A percentile compares a stretch with the other conserved stretches of the same genome.
Evolutionary conservation across 768 basidiomycete genomes (phyloP).

Genomic region (Lactarius akahatsu): DNA sequence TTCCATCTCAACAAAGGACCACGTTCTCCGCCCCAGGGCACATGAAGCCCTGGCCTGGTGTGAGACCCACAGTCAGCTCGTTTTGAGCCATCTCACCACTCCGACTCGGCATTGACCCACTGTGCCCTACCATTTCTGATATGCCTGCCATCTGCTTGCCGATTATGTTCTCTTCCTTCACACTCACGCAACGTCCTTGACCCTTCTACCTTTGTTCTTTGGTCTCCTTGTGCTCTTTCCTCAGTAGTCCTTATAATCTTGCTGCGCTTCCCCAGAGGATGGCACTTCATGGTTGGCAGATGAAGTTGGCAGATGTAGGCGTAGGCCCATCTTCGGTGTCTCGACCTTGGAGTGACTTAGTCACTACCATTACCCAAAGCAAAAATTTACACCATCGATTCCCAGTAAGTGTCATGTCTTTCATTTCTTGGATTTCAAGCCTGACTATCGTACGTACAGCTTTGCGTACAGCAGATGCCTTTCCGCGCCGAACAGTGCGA

Average conservation of each 20-base stretch:
- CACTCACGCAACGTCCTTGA: conserved; percentile 1
- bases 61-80: conserved; percentile 17
- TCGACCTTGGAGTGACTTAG: conserved; percentile 2
- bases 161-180: conserved; percentile 6
- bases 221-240: neutral
- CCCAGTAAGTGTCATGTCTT: conserved; percentile 3
- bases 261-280: neutral
- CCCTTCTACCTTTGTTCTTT: neutral
- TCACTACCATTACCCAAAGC: neutral
- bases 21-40: conserved; percentile 16
- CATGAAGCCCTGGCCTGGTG: conserved; percentile 19
- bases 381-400: neutral
- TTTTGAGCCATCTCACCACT: conserved; percentile 12
- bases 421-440: neutral
- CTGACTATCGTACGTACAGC: neutral
- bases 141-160: conserved; percentile 8
- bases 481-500: neutral
- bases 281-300: conserved; percentile 14
- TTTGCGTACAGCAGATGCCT: neutral
- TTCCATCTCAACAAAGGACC: conserved; percentile 15
- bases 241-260: conserved; percentile 3
- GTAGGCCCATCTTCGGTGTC: neutral
- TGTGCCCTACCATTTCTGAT: conserved; percentile 3
- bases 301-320: neutral
- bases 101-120: conserved; percentile 11